A percentile compares a stretch with the other conserved stretches of the same genome.
Conservation (phyloP, 176 grass and related monocot species). For the Neostapfia colusana region DNA sequence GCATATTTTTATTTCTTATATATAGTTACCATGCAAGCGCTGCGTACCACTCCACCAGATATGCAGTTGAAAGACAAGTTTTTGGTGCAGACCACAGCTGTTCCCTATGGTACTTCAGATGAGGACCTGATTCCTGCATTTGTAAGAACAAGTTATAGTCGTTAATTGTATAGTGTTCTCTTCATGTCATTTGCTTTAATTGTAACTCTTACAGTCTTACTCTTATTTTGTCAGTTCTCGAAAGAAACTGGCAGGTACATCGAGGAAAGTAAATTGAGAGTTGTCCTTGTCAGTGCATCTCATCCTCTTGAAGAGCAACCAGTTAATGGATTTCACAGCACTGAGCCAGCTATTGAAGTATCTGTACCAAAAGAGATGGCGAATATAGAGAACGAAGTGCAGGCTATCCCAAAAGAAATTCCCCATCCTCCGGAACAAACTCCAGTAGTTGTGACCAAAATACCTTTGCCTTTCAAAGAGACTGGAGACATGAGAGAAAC, state of each 20-base stretch:
- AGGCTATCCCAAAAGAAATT: slow-evolving; percentile 32
- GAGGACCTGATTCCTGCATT: slow-evolving; percentile 75
- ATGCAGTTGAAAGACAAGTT: slow-evolving; percentile 99
- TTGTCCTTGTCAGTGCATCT: slow-evolving; percentile 74
- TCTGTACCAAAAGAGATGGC: slow-evolving; percentile 35
- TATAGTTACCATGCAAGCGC: slow-evolving; percentile 96
- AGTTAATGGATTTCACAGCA: slow-evolving; percentile 40
- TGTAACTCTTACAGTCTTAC: background rate
- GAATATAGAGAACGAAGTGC: slow-evolving; percentile 44
- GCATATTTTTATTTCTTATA: slow-evolving; percentile 28
- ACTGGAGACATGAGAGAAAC: slow-evolving; percentile 38
- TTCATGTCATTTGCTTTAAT: slow-evolving; percentile 7
- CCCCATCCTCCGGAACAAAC: slow-evolving; percentile 37
- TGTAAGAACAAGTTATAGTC: slow-evolving; percentile 59
- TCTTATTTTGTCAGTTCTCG: slow-evolving; percentile 70
- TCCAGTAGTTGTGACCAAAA: slow-evolving; percentile 37
- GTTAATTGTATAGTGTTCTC: slow-evolving; percentile 1
- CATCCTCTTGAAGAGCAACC: slow-evolving; percentile 44
- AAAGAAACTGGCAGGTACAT: slow-evolving; percentile 87
- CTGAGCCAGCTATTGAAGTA: slow-evolving; percentile 42
- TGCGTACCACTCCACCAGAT: slow-evolving; percentile 72
- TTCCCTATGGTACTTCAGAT: slow-evolving; percentile 80
- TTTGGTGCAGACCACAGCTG: slow-evolving; percentile 83
- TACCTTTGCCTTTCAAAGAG: slow-evolving; percentile 28
- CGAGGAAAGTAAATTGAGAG: slow-evolving; percentile 92